These are phyloP conservation scores for Lathyrus tuberosus DNA, from an alignment of 306 rosid genomes.

Conservation along the genomic window DNA sequence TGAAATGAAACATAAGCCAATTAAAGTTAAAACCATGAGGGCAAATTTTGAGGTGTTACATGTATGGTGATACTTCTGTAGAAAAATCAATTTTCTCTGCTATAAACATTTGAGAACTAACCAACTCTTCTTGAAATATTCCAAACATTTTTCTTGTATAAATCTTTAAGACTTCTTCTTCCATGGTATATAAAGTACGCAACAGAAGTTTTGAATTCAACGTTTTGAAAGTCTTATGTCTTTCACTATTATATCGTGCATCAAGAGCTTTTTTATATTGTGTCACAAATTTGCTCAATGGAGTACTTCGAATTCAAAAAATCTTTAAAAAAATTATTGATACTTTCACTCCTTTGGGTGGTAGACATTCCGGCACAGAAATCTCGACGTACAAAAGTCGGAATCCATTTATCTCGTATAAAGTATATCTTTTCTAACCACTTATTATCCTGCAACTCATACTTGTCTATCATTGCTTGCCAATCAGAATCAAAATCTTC, in stretches of 20 bases:
- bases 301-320: constrained; percentile 7
- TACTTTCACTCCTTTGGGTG: too few species aligned
- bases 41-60: too few species aligned
- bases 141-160: neutral
- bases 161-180: neutral
- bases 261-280: neutral
- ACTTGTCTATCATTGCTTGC: too few species aligned
- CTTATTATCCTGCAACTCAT: too few species aligned
- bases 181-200: neutral
- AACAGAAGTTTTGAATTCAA: neutral
- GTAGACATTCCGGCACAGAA: too few species aligned
- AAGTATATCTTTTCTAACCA: too few species aligned
- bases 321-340: too few species aligned
- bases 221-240: neutral
- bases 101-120: neutral
- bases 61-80: neutral
- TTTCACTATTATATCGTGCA: neutral
- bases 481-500: too few species aligned
- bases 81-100: neutral
- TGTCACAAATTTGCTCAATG: neutral
- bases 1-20: too few species aligned
- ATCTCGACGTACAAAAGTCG: too few species aligned
- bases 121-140: neutral
- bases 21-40: too few species aligned
- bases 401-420: too few species aligned